Percentiles rank a stretch among this genome's conserved stretches.
These are phyloP conservation scores for Rhizopogon vulgaris DNA, from an alignment of 768 basidiomycete genomes.

Conservation along the genomic window DNA sequence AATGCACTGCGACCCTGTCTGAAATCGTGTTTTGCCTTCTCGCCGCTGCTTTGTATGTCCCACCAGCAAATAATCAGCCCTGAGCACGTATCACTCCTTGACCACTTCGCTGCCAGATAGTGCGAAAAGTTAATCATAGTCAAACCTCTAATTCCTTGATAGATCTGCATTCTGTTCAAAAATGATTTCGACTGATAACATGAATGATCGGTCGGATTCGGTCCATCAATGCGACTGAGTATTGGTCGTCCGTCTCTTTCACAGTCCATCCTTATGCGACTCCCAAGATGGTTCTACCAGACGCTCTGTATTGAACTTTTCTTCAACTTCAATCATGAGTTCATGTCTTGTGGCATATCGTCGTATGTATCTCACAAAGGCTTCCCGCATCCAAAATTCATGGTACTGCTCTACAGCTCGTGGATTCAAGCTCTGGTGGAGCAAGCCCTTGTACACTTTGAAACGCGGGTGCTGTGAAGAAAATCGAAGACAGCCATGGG, in stretches of 20 bases:
- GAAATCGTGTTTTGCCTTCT: too few relatives aligned
- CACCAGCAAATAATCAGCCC: too few relatives aligned
- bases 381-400: constrained; percentile 30
- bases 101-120: too few relatives aligned
- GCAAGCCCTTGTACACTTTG: constrained; percentile 33
- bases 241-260: constrained; percentile 26
- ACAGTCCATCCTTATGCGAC: constrained; percentile 37
- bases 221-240: constrained; percentile 24
- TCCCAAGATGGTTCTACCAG: constrained; percentile 29
- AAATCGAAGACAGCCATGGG: constrained; percentile 38
- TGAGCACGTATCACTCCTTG: too few relatives aligned
- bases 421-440: constrained; percentile 29
- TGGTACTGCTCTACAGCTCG: constrained; percentile 30
- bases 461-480: constrained; percentile 33
- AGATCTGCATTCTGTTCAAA: too few relatives aligned
- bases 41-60: too few relatives aligned
- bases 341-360: constrained; percentile 19
- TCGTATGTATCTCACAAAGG: constrained; percentile 31
- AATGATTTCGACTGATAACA: constrained; percentile 14
- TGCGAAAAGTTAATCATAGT: too few relatives aligned
- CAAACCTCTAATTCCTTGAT: too few relatives aligned
- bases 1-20: too few relatives aligned
- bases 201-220: constrained; percentile 27
- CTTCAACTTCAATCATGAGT: background rate
- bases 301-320: background rate